These are phyloP conservation scores for Colletotrichum australisinense DNA, from an alignment of 2,329 filamentous ascomycete genomes.

Conservation along the genomic window DNA sequence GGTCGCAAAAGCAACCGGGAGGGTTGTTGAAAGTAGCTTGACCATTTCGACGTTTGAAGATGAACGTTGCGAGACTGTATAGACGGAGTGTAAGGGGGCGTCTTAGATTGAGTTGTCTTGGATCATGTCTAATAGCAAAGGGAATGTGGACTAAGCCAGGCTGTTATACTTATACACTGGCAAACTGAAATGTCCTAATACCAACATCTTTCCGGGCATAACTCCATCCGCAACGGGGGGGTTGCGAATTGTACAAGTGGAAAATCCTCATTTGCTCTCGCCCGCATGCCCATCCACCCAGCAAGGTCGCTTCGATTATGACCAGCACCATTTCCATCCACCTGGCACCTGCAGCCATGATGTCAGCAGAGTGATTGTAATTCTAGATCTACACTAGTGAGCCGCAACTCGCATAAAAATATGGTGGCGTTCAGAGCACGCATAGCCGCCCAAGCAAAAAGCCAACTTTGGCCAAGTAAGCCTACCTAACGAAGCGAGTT, in stretches of 20 bases:
- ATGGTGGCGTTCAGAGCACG: neutral
- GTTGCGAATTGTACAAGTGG: neutral
- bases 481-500: neutral
- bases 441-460: no score
- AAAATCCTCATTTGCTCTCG: neutral
- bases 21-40: constrained; percentile 8
- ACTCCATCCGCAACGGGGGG: neutral
- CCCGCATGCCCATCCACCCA: neutral
- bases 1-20: constrained; percentile 41
- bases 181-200: no score
- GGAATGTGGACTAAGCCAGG: neutral
- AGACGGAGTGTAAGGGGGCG: no score
- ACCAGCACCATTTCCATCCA: neutral
- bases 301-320: neutral
- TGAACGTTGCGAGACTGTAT: neutral
- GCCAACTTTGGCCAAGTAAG: neutral
- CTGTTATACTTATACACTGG: neutral
- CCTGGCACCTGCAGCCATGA: neutral
- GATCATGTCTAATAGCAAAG: neutral
- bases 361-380: constrained; percentile 5
- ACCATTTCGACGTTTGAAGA: constrained; percentile 38
- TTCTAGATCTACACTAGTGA: neutral
- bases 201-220: neutral
- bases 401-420: neutral
- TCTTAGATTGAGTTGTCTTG: neutral